These are phyloP conservation scores for Coniochaeta sp. DNA, from an alignment of 2,329 filamentous ascomycete species.

Conservation along the genomic window DNA sequence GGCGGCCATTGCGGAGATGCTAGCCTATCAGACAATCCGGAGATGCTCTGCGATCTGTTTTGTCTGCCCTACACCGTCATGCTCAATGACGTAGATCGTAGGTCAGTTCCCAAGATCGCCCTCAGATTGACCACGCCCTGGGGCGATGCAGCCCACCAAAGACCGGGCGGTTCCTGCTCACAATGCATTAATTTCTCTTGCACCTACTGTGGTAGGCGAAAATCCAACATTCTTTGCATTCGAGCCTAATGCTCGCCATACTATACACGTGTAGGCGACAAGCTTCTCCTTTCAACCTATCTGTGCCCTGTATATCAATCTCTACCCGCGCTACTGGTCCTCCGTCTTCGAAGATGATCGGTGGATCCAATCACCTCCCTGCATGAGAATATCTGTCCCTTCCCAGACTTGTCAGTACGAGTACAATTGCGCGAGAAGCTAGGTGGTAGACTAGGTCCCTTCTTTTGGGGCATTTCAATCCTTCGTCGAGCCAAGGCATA, in stretches of 20 bases:
- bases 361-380: not conserved
- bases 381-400: not conserved
- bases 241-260: too few relatives aligned
- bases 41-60: not conserved
- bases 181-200: too few relatives aligned
- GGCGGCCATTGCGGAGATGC: not conserved
- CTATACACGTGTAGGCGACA: not conserved
- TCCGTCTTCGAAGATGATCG: not conserved
- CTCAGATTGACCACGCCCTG: not conserved
- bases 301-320: not conserved
- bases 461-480: too few relatives aligned
- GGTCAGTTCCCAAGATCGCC: not conserved
- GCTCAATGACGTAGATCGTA: not conserved
- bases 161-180: not conserved
- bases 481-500: not conserved
- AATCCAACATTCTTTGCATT: too few relatives aligned
- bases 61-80: not conserved
- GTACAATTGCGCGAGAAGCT: too few relatives aligned
- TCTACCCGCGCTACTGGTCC: not conserved
- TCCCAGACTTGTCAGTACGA: not conserved
- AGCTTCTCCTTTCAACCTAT: not conserved
- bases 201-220: too few relatives aligned
- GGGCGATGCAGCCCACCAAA: not conserved
- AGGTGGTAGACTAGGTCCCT: too few relatives aligned
- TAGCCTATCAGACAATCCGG: not conserved